Evolutionary conservation across 2,329 filamentous ascomycete species (phyloP).

Genomic region (Zarea fungicola): DNA sequence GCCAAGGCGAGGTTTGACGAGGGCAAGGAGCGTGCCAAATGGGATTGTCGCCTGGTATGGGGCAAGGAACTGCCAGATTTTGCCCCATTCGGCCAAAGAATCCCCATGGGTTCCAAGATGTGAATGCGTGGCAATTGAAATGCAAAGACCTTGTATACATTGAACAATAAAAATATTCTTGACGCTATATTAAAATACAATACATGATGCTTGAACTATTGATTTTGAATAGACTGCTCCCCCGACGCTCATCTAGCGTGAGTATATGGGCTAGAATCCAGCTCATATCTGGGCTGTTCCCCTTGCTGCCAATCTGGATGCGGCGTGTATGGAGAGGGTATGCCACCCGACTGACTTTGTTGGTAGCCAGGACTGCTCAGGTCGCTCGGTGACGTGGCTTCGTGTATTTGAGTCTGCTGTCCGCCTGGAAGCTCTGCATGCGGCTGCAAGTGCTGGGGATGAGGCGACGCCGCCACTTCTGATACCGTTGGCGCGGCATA

Average conservation of each 20-base stretch:
- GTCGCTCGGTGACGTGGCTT: slow-evolving; percentile 4
- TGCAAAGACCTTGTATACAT: too few relatives aligned
- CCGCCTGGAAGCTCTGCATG: slow-evolving; percentile 1
- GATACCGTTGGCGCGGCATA: neutral
- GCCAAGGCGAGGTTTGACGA: slow-evolving; percentile 3
- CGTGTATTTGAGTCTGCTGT: neutral
- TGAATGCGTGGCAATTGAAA: too few relatives aligned
- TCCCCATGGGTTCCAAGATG: slow-evolving; percentile 8
- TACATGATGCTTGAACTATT: too few relatives aligned
- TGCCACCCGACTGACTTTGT: neutral
- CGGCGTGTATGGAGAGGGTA: neutral
- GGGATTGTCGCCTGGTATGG: slow-evolving; percentile 14
- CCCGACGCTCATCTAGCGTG: slow-evolving; percentile 5
- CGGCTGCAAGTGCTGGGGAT: neutral
- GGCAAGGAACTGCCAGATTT: slow-evolving; percentile 11
- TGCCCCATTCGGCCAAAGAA: slow-evolving; percentile 6
- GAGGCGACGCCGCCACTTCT: neutral
- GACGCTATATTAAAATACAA: neutral
- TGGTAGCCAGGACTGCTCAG: slow-evolving; percentile 3
- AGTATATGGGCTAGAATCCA: neutral
- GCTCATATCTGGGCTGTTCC: slow-evolving; percentile 2
- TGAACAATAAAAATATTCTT: neutral
- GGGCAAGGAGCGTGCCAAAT: slow-evolving; percentile 9
- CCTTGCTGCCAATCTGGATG: neutral
- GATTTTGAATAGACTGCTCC: too few relatives aligned